Base-by-base conservation (phyloP, 495 filamentous ascomycete genomes). In the Paragyromitra xinjiangensis region DNA sequence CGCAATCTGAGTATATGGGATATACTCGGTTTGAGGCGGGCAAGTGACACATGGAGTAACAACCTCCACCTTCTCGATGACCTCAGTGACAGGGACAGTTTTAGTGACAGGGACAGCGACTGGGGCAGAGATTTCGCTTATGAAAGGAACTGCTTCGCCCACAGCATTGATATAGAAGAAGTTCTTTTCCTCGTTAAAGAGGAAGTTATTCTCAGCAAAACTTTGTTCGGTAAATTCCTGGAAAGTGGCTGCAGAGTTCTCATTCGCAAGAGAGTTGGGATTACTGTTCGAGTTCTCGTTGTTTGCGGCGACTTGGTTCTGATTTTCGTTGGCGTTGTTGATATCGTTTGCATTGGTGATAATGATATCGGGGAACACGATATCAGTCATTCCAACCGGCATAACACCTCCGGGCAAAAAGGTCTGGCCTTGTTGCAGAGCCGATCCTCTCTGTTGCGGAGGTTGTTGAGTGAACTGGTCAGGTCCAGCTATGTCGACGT, bases 291-390 rank as follows among this genome's bases (percentile, higher is more conserved):
- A 61, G 68, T 82, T 82, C 61, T 82, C 81, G 70, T 82, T 82
- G 22, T 67, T 77, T 72, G 81, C 66, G 39, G 81, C 69, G 9
- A 82, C 68, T 48, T 73, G 73, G 44, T 82, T 82, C 55, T 82
- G 78, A 63, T 82, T 82, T 67, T 82, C 81, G 67, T 82, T 82
- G 51, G 81, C 81, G 65, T 82, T 82, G 70, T 82, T 82, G 69
- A 82, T 82, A 65, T 82, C 81, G 62, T 82, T 82, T 19, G 78
- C 65, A 58, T 82, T 82, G 53, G 81, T 82, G 48, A 82, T 82
- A 37, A 82, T 82, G 24, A 82, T 82, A 55, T 82, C 80, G 8
- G 81, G 81, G 67, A 82, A 82, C 1, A 82, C 78, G n/a, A 82
- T 82, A 76, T 82, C 81, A 53, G 78, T 80, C 67, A 77, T 81